Percentiles rank a stretch among this genome's conserved stretches.
Evolutionary conservation across 2,329 filamentous ascomycete species (phyloP).

Genomic region (Rhynchosporium agropyri): DNA sequence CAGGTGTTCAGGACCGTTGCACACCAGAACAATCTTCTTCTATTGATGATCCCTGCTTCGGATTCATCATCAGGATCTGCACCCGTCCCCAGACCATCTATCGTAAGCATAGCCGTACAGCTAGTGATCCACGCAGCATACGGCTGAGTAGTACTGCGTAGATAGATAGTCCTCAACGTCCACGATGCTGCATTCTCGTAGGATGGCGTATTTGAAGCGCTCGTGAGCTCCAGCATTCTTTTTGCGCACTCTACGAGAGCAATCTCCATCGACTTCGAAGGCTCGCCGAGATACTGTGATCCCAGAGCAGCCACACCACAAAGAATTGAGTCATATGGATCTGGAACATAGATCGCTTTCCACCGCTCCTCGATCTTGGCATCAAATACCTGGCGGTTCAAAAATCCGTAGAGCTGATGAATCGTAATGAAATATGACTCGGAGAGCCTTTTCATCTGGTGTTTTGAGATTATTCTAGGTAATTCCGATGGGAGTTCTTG

Average conservation of each 20-base stretch:
- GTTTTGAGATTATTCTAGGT: conserved; percentile 12
- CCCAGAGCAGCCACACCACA: conserved; percentile 18
- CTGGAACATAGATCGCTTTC: conserved; percentile 15
- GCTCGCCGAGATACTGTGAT: conserved; percentile 13
- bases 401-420: conserved; percentile 16
- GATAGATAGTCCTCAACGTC: conserved; percentile 12
- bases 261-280: conserved; percentile 13
- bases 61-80: conserved; percentile 13
- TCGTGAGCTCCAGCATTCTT: conserved; percentile 19
- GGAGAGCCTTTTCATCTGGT: conserved; percentile 12
- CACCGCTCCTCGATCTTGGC: conserved; percentile 15
- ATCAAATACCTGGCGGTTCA: conserved; percentile 16
- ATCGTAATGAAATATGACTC: conserved; percentile 14
- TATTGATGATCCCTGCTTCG: conserved; percentile 1
- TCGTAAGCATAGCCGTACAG: conserved; percentile 18
- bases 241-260: conserved; percentile 15
- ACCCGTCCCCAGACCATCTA: conserved; percentile 13
- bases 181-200: conserved; percentile 17
- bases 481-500: conserved; percentile 15
- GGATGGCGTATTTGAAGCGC: conserved; percentile 15
- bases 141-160: conserved; percentile 16
- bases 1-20: conserved; percentile 18
- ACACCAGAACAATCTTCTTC: conserved; percentile 16
- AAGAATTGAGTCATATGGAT: conserved; percentile 16
- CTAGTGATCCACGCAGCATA: conserved; percentile 18